A percentile compares a stretch with the other conserved stretches of the same genome.
Evolutionary conservation across 1,284 basidiomycete genomes (phyloP).

Genomic region (Puccinia sorghi): DNA sequence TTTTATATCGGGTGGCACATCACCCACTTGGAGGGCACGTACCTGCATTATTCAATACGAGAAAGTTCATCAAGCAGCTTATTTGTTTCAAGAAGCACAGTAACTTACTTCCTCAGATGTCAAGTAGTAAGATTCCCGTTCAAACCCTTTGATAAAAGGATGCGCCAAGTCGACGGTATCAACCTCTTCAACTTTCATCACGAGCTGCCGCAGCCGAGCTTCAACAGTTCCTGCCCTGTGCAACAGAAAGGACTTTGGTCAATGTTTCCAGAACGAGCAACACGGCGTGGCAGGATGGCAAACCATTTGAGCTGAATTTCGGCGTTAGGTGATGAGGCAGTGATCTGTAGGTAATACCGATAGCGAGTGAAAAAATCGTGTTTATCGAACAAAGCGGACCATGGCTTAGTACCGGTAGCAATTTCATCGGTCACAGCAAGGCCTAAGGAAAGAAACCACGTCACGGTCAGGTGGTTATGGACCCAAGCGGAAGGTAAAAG

Average conservation of each 20-base stretch:
- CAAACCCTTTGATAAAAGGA: constrained; percentile 92
- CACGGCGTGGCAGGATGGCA: constrained; percentile 54
- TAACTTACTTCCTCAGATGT: constrained; percentile 67
- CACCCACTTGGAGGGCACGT: constrained; percentile 82
- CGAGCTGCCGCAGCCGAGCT: constrained; percentile 88
- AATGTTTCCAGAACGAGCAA: constrained; percentile 30
- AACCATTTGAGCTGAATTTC: constrained; percentile 95
- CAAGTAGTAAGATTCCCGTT: constrained; percentile 78
- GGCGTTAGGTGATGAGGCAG: constrained; percentile 78
- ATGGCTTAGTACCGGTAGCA: constrained; percentile 76
- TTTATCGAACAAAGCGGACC: constrained; percentile 88
- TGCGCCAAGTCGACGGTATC: constrained; percentile 88
- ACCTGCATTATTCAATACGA: constrained; percentile 64
- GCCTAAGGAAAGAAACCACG: constrained; percentile 8
- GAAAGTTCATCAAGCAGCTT: neutral
- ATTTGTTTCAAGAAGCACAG: constrained; percentile 52
- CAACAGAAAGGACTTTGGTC: constrained; percentile 35
- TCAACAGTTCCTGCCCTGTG: constrained; percentile 93
- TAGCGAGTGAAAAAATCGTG: constrained; percentile 98
- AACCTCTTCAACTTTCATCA: constrained; percentile 95
- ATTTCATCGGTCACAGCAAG: constrained; percentile 67
- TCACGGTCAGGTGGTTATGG: constrained; percentile 7
- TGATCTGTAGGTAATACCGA: constrained; percentile 96
- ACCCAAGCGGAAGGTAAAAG: neutral
- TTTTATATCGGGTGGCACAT: constrained; percentile 70